A percentile compares a stretch with the other conserved stretches of the same genome.
Conservation (phyloP, 805 yeast genomes). For the Kazachstania psychrophila region DNA sequence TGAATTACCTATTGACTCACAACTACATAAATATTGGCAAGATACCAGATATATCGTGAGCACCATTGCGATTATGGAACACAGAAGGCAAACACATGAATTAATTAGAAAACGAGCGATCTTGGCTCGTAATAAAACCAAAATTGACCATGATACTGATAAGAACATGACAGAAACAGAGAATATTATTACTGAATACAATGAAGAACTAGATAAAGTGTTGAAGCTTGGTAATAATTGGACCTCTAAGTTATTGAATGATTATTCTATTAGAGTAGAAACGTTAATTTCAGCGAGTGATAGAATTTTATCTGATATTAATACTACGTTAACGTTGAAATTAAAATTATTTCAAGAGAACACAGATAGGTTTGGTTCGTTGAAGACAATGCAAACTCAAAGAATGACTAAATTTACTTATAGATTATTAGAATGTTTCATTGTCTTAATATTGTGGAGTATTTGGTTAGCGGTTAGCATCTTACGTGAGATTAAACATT, state of each 20-base stretch:
- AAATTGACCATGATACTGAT: conserved; percentile 13
- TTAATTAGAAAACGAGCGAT: conserved; percentile 17
- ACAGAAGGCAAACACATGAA: conserved; percentile 21
- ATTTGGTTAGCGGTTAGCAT: conserved; percentile 26
- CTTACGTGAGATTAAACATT: conserved; percentile 12
- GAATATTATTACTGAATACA: conserved; percentile 15
- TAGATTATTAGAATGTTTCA: conserved; percentile 21
- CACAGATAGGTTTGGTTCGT: conserved; percentile 23
- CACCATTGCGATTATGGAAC: conserved; percentile 20
- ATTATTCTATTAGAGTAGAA: conserved; percentile 48
- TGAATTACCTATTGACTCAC: conserved; percentile 14
- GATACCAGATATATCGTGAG: conserved; percentile 20
- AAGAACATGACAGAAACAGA: conserved; percentile 13
- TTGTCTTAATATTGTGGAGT: conserved; percentile 22
- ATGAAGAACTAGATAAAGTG: conserved; percentile 20
- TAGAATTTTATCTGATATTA: conserved; percentile 62
- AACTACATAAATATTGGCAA: conserved; percentile 20
- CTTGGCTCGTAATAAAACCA: conserved; percentile 9
- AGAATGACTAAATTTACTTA: conserved; percentile 18
- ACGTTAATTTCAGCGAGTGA: conserved; percentile 54
- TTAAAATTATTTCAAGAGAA: conserved; percentile 32
- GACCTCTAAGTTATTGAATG: conserved; percentile 25
- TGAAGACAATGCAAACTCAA: conserved; percentile 19
- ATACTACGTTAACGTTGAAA: conserved; percentile 58
- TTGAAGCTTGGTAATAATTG: conserved; percentile 24